Evolutionary conservation across 2,329 filamentous ascomycete genomes (phyloP).

Genomic region (Graphilbum fragrans): DNA sequence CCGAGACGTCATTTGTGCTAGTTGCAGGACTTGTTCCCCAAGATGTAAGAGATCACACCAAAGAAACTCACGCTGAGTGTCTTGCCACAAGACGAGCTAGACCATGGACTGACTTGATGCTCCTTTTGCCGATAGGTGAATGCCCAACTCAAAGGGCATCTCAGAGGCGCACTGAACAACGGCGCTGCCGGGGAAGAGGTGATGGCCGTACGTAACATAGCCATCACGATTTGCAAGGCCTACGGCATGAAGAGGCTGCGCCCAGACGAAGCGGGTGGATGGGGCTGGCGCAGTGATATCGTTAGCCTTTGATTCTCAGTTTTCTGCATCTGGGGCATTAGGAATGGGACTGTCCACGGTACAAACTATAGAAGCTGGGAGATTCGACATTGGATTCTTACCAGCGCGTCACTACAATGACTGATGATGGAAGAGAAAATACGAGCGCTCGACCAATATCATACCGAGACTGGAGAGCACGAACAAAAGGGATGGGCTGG

Average conservation of each 20-base stretch:
- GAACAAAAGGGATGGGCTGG: too few relatives aligned
- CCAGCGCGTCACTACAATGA: too few relatives aligned
- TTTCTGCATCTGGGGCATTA: too few relatives aligned
- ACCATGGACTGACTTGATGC: too few relatives aligned
- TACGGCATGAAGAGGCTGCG: slow-evolving; percentile 30
- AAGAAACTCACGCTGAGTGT: not conserved
- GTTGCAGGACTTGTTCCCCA: slow-evolving; percentile 38
- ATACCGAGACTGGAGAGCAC: too few relatives aligned
- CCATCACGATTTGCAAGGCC: slow-evolving; percentile 32
- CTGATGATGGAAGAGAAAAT: too few relatives aligned
- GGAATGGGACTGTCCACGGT: too few relatives aligned
- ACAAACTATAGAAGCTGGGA: too few relatives aligned
- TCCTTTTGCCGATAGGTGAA: slow-evolving; percentile 24
- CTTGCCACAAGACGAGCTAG: not conserved
- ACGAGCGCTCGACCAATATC: too few relatives aligned
- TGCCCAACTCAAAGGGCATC: slow-evolving; percentile 39
- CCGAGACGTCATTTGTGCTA: slow-evolving; percentile 38
- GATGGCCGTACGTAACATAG: slow-evolving; percentile 30
- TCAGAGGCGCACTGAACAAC: slow-evolving; percentile 35
- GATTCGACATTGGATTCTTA: too few relatives aligned
- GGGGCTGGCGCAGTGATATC: slow-evolving; percentile 33
- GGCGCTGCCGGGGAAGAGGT: slow-evolving; percentile 36
- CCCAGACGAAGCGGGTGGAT: slow-evolving; percentile 21
- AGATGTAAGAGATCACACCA: slow-evolving; percentile 24
- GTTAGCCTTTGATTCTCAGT: slow-evolving; percentile 27